phyloP scores from a whole-genome alignment of 371 early-diverging fungal species.

The Smittium culicis region DNA sequence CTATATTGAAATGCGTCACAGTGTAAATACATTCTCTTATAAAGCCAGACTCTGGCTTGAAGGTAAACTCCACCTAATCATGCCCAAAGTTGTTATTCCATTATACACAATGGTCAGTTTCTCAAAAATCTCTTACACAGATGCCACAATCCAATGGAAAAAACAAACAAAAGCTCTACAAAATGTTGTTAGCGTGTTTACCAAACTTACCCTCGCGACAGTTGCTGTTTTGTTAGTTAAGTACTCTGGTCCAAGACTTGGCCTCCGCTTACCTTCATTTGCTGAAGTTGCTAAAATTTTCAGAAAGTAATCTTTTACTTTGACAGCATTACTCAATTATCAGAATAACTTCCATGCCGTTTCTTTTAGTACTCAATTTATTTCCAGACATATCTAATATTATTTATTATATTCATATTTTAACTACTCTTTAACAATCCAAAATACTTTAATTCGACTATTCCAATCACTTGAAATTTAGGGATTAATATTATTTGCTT shows the following conservation, averaged over 20 bases:
- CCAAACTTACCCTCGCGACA: not conserved
- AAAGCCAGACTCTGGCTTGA: constrained; percentile 65
- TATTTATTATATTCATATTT: too few species aligned
- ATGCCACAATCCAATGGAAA: constrained; percentile 21
- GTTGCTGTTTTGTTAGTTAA: not conserved
- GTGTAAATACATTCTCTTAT: constrained; percentile 56
- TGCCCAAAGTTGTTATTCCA: constrained; percentile 66
- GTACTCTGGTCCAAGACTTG: constrained; percentile 2
- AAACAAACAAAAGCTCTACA: constrained; percentile 21
- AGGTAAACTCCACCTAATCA: constrained; percentile 46
- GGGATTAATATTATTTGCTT: too few species aligned
- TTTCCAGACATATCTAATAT: too few species aligned
- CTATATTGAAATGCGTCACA: constrained; percentile 85
- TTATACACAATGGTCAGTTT: constrained; percentile 96
- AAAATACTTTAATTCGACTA: too few species aligned
- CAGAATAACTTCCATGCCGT: too few species aligned
- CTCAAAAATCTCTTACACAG: constrained; percentile 62
- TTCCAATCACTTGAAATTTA: too few species aligned
- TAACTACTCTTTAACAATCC: too few species aligned
- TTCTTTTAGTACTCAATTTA: too few species aligned
- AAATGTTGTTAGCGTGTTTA: not conserved
- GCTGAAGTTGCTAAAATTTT: not conserved
- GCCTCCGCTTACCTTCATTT: not conserved
- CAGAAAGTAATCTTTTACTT: not conserved
- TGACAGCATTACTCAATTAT: too few species aligned